Conservation (phyloP, 2,329 filamentous ascomycete genomes). For the Parasarocladium wereldwijsianum region DNA sequence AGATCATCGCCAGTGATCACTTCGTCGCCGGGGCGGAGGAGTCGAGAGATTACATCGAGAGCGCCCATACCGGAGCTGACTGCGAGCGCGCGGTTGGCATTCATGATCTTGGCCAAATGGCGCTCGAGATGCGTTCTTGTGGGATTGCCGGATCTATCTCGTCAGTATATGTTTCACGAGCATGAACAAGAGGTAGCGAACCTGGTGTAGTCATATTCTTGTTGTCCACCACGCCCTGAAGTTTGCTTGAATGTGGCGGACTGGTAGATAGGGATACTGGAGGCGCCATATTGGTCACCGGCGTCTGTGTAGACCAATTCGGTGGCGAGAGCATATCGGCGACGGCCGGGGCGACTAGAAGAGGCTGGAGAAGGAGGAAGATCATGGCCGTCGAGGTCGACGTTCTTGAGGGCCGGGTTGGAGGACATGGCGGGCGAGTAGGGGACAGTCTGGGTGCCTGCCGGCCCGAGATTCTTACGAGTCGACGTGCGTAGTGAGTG, state of each 20-base stretch:
- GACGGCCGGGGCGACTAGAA: constrained; percentile 67
- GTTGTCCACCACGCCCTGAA: constrained; percentile 59
- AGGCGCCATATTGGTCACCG: constrained; percentile 93
- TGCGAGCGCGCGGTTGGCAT: constrained; percentile 75
- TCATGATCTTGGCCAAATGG: constrained; percentile 98
- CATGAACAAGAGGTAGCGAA: too few relatives aligned
- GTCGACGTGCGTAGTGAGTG: constrained; percentile 3
- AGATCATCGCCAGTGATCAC: constrained; percentile 95
- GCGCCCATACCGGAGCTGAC: constrained; percentile 97
- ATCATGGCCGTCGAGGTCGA: constrained; percentile 72
- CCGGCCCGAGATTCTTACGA: too few relatives aligned
- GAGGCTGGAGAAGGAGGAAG: constrained; percentile 85
- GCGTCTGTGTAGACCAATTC: constrained; percentile 94
- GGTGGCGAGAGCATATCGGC: constrained; percentile 83
- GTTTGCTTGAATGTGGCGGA: constrained; percentile 96
- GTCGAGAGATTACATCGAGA: constrained; percentile 84
- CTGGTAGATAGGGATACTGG: constrained; percentile 95
- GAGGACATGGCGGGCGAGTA: constrained; percentile 15
- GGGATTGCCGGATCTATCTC: constrained; percentile 92
- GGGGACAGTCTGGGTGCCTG: constrained; percentile 12
- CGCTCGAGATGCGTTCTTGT: constrained; percentile 92
- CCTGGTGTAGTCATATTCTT: constrained; percentile 97
- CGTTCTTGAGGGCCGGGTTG: constrained; percentile 32
- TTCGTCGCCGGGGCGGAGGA: constrained; percentile 85
- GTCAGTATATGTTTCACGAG: too few relatives aligned